phyloP scores from a whole-genome alignment of 2,329 filamentous ascomycete species.

The Amauroascus niger region DNA sequence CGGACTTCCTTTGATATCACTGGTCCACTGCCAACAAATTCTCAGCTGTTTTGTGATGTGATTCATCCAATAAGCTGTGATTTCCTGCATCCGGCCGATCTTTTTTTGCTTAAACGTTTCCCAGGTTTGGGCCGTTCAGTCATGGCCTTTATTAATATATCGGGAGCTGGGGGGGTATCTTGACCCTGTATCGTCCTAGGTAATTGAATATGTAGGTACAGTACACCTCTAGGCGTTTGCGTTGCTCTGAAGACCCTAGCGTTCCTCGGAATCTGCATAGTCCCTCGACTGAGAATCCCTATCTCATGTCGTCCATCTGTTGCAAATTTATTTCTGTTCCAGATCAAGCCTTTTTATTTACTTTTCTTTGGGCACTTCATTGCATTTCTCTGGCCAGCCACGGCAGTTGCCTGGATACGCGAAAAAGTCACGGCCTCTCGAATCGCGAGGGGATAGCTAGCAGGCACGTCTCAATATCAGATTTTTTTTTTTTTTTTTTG shows the following conservation, averaged over 20 bases:
- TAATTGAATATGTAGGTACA: slow-evolving; percentile 10
- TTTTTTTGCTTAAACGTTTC: slow-evolving; percentile 9
- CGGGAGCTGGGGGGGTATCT: not conserved
- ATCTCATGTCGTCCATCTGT: not conserved
- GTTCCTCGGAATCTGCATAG: slow-evolving; percentile 6
- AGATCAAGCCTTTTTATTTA: not conserved
- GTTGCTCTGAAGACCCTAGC: slow-evolving; percentile 3
- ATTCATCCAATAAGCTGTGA: slow-evolving; percentile 23
- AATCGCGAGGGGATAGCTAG: not conserved
- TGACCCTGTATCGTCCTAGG: slow-evolving; percentile 1
- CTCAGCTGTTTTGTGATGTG: slow-evolving; percentile 23
- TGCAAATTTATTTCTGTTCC: not conserved
- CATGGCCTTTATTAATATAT: slow-evolving; percentile 4
- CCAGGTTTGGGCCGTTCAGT: slow-evolving; percentile 5
- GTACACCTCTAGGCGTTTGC: slow-evolving; percentile 8
- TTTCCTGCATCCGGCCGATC: slow-evolving; percentile 22
- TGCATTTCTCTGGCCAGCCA: not conserved
- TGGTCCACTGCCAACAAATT: slow-evolving; percentile 14
- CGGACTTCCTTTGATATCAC: slow-evolving; percentile 18
- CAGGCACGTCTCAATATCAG: not conserved
- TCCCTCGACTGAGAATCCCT: not conserved
- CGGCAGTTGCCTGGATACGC: not conserved
- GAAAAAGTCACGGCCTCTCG: not conserved
- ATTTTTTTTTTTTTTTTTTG: not conserved
- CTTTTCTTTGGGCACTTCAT: not conserved